Evolutionary conservation across 306 rosid genomes (phyloP), one percentile per base, ranked within the genome.

Genomic region (Trifolium fragiferum): DNA sequence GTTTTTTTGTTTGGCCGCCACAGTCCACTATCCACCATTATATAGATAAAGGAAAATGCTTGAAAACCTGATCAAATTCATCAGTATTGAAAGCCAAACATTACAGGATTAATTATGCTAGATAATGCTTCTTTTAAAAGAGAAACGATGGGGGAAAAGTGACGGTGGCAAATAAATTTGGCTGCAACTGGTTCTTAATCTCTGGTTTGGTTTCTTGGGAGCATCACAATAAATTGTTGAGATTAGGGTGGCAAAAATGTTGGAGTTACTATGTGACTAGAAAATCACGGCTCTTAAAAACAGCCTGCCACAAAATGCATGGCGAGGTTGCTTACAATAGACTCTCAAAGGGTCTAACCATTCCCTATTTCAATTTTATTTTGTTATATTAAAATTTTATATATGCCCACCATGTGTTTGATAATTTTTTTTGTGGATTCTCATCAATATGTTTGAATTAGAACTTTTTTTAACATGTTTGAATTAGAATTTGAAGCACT

Each of bases 31-130:
- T 27, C 65, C 5, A 6, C 10, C 20, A 60, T 30, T 14, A 30
- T 13, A 32, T 15, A 60, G 41, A 60, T 61, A 70, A 70, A 61
- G 46, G 78, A 61, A 41, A 77, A 59, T 58, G 63, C 58, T 38
- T 16, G 75, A 75, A 76, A 68, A 21, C 53, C 57, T 49, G 65
- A 16, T 25, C 10, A 62, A 69, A 53, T 61, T 37, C 6, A 4
- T 2, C 33, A 20, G 68, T 57, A 47, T 30, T 50, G 66, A 50
- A 19, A 71, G 61, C 32, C 37, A 80, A 55, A 54, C 73, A 62
- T 67, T 79, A 15, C 50, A 50, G 58, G 41, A 58, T 76, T 27
- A 9, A 41, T 64, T 66, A 53, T 40, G 75, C 30, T 44, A 10
- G 69, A 53, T 62, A 43, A 23, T 21, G 14, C 30, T 16, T 66